Base-by-base conservation (phyloP, 225 moss, liverwort and hornwort genomes). In the Takakia lepidozioides region DNA sequence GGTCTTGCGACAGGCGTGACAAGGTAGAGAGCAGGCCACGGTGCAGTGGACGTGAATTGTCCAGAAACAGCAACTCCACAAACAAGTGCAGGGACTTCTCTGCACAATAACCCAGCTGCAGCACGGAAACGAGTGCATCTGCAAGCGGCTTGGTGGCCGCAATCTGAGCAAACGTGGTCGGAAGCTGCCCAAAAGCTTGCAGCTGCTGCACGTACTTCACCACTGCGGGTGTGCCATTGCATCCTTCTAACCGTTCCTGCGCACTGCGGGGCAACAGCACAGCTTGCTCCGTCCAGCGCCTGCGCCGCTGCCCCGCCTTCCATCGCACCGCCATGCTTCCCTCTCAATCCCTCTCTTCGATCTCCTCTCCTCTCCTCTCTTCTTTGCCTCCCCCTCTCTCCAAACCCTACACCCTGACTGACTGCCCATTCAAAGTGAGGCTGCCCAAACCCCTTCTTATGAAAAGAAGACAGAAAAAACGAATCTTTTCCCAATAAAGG, bases 241-340 rank as follows among this genome's bases (percentile, higher is more conserved):
- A 54, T 11, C 39, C 27, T 50, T 68, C 70, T 32, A 91, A 49
- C 14, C 27, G 56, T 7, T 5, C 27, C 15, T 74, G 25, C 1
- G 70, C 69, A 35, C 53, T 62, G 2, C 46, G 35, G 2, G 90
- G 83, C 1, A 91, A 67, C 25, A 59, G 61, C 25, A 85, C 59
- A 10, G 87, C 98, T 65, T 87, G 82, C 64, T 98, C 98, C 8
- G 91, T 83, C 98, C 98, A 98, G 19, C 98, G 91, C 59, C 88
- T 98, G 10, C 98, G 87, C 38, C 91, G 70, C 65, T 98, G 91
- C 25, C 78, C 75, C 16, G 85, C 62, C 74, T 82, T 98, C 98
- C 98, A 98, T 24, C 87, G 75, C 52, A 82, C 87, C 21, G 91
- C 98, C 98, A 84, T 87, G 17, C 57, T 48, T 73, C 55, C 65